phyloP scores from a whole-genome alignment of 2,329 filamentous ascomycete genomes.

The Plenodomus tracheiphilus region DNA sequence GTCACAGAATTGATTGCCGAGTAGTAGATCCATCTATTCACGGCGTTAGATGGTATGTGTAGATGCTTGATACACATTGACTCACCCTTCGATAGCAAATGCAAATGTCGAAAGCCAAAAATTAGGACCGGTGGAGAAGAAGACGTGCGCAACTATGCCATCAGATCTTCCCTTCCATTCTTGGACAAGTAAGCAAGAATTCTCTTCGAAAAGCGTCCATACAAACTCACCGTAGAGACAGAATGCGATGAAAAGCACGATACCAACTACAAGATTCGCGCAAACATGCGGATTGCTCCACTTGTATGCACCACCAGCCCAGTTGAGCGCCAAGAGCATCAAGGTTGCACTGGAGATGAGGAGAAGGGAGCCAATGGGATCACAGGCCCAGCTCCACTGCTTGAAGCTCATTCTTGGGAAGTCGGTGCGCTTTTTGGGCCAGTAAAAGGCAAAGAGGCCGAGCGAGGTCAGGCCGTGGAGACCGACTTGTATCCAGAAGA shows the following conservation, averaged over 20 bases:
- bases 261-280: conserved; percentile 26
- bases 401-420: conserved; percentile 30
- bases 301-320: conserved; percentile 32
- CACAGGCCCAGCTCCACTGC: conserved; percentile 34
- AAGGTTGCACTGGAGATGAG: conserved; percentile 30
- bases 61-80: neutral
- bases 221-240: conserved; percentile 29
- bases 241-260: conserved; percentile 30
- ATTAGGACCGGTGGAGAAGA: conserved; percentile 58
- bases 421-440: conserved; percentile 35
- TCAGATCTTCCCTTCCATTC: conserved; percentile 61
- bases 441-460: conserved; percentile 50
- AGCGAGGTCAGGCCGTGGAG: conserved; percentile 55
- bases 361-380: conserved; percentile 32
- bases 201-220: accelerated
- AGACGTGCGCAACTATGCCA: conserved; percentile 60
- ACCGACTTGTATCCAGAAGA: conserved; percentile 63
- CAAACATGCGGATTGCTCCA: conserved; percentile 32
- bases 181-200: conserved; percentile 20
- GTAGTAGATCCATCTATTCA: conserved; percentile 55
- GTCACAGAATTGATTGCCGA: conserved; percentile 39
- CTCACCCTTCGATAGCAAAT: conserved; percentile 59
- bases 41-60: neutral
- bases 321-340: conserved; percentile 36
- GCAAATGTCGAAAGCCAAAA: conserved; percentile 60